Evolutionary conservation across 805 yeast species (phyloP).

Genomic region (Yarrowia keelungensis): DNA sequence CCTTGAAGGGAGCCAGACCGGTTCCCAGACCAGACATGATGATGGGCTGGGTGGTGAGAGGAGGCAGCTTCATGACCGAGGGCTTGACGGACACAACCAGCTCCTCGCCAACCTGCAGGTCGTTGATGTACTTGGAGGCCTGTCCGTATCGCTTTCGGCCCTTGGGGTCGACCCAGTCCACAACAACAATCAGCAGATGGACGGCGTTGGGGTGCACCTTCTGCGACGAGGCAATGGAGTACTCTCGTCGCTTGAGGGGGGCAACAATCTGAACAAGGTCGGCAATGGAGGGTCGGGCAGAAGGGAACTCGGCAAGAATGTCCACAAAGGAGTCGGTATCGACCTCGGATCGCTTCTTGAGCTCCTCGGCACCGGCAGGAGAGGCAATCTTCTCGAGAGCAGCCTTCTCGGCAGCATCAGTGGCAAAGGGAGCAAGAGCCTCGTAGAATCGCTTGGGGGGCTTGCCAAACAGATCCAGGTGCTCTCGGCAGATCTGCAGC

Average conservation of each 20-base stretch:
- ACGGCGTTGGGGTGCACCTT: constrained; percentile 89
- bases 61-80: constrained; percentile 95
- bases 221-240: constrained; percentile 96
- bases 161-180: constrained; percentile 88
- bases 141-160: constrained; percentile 92
- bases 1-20: constrained; percentile 98
- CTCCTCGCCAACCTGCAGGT: constrained; percentile 78
- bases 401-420: constrained; percentile 69
- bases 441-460: constrained; percentile 96
- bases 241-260: constrained; percentile 94
- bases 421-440: constrained; percentile 73
- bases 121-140: constrained; percentile 88
- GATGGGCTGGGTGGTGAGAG: constrained; percentile 83
- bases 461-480: constrained; percentile 88
- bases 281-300: constrained; percentile 77
- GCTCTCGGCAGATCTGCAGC: constrained; percentile 79
- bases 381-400: constrained; percentile 69
- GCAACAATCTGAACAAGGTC: constrained; percentile 77
- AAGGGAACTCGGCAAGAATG: constrained; percentile 75
- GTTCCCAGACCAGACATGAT: constrained; percentile 98
- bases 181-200: constrained; percentile 91
- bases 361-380: constrained; percentile 81
- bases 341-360: constrained; percentile 84
- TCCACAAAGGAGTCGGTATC: constrained; percentile 84
- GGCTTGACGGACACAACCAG: constrained; percentile 94